These are phyloP conservation scores for Pseudonitzschia multistriata DNA, from an alignment of 108 stramenopile species.

Conservation along the genomic window DNA sequence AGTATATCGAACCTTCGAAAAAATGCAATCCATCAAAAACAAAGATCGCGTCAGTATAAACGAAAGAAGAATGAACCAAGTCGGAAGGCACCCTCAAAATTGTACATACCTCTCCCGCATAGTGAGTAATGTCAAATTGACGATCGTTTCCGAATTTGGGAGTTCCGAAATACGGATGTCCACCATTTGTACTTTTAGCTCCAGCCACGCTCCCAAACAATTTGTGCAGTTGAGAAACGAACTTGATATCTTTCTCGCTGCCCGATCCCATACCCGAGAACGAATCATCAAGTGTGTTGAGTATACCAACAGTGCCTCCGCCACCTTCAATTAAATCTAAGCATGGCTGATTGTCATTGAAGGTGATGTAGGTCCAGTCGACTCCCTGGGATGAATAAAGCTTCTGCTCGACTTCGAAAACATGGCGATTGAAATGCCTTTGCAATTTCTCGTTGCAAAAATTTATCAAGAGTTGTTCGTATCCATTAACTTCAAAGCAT, in stretches of 20 bases:
- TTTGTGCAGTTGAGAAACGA: constrained; percentile 84
- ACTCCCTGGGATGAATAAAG: constrained; percentile 93
- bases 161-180: constrained; percentile 79
- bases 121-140: constrained; percentile 89
- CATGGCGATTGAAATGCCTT: constrained; percentile 91
- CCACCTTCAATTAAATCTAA: constrained; percentile 95
- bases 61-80: neutral
- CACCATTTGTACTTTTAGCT: constrained; percentile 44
- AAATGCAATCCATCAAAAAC: neutral
- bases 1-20: constrained; percentile 66
- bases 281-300: constrained; percentile 88
- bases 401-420: constrained; percentile 94
- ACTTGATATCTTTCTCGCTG: constrained; percentile 84
- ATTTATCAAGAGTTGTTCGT: constrained; percentile 96
- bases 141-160: constrained; percentile 89
- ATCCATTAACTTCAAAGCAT: constrained; percentile 91
- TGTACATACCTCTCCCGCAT: constrained; percentile 87
- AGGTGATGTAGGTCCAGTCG: constrained; percentile 95
- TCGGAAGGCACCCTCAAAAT: neutral
- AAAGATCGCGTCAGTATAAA: neutral
- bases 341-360: constrained; percentile 97
- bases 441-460: constrained; percentile 95
- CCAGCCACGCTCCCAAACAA: constrained; percentile 62
- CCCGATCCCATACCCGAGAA: constrained; percentile 85
- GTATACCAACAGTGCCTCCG: constrained; percentile 64